phyloP scores from a whole-genome alignment of 75 land plant species.

The Cryptomeria japonica region DNA sequence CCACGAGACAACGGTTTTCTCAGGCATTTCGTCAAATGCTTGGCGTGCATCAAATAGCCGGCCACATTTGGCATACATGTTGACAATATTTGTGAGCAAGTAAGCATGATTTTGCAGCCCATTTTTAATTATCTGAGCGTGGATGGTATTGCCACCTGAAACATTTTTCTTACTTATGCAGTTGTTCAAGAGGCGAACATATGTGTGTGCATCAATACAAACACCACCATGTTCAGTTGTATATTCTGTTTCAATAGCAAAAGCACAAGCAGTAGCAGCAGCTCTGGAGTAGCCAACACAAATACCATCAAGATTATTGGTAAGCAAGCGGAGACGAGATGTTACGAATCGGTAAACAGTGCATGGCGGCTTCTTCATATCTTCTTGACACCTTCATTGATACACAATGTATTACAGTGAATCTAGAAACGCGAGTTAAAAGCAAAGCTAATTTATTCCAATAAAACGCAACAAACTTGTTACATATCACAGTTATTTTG shows the following conservation, averaged over 20 bases:
- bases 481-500: no score
- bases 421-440: not conserved
- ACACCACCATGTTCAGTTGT: not conserved
- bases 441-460: not conserved
- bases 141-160: slow-evolving; percentile 1
- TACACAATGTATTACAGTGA: not conserved
- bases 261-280: not conserved
- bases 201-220: not conserved
- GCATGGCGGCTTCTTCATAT: not conserved
- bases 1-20: slow-evolving; percentile 15
- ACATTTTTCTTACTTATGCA: not conserved
- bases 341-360: not conserved
- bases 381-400: not conserved
- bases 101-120: not conserved
- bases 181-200: slow-evolving; percentile 3
- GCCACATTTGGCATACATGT: slow-evolving; percentile 15
- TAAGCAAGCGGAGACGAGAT: not conserved
- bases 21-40: not conserved
- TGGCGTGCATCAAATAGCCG: not conserved
- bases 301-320: not conserved
- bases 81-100: not conserved
- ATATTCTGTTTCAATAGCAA: not conserved
- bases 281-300: not conserved
- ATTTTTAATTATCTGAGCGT: not conserved
- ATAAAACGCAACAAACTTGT: no score